A percentile compares a stretch with the other conserved stretches of the same genome.
phyloP scores from a whole-genome alignment of 345 rosid species.

The Gossypium bickii region DNA sequence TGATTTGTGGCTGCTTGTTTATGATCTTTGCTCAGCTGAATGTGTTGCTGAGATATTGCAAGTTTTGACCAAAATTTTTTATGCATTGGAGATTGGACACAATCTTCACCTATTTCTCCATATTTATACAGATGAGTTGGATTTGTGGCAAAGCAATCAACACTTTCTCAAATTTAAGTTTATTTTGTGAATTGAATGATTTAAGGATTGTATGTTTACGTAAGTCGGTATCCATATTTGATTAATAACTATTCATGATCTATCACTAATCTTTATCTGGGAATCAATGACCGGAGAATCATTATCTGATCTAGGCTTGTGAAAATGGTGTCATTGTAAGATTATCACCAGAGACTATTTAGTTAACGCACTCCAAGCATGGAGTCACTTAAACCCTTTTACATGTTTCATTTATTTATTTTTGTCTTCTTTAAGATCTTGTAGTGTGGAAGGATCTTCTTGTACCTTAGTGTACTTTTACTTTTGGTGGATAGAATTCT shows the following conservation, averaged over 20 bases:
- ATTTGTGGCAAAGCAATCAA: neutral
- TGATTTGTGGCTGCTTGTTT: neutral
- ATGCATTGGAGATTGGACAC: neutral
- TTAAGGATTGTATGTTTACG: neutral
- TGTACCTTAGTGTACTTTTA: neutral
- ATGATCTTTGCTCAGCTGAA: neutral
- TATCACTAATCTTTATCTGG: neutral
- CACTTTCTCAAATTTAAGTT: neutral
- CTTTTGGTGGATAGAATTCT: neutral
- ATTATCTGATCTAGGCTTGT: neutral
- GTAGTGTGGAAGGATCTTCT: neutral
- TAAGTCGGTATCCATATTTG: neutral
- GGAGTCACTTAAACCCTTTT: neutral
- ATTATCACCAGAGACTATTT: neutral
- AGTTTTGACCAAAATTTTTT: neutral
- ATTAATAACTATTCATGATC: neutral
- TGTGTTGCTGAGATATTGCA: neutral
- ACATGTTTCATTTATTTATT: neutral
- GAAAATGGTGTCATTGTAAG: neutral
- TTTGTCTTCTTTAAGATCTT: neutral
- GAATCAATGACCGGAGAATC: neutral
- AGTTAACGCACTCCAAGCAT: neutral
- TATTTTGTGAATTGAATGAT: neutral
- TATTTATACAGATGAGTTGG: neutral
- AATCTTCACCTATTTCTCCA: neutral